These are phyloP conservation scores for Alternaria ventricosa DNA, from an alignment of 2,329 filamentous ascomycete genomes.

Conservation along the genomic window DNA sequence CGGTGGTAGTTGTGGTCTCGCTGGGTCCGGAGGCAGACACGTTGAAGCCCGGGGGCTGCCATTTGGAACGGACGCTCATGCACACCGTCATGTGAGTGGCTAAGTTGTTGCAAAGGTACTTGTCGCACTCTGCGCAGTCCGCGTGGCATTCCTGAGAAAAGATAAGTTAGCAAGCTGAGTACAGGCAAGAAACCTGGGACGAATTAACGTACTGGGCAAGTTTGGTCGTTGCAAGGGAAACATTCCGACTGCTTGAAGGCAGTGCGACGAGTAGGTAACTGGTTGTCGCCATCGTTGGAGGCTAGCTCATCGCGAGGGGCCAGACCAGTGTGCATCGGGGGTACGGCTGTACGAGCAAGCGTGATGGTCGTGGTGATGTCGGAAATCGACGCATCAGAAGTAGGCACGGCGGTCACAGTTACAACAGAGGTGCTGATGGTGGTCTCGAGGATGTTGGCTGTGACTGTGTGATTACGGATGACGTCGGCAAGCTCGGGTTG, in stretches of 20 bases:
- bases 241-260: constrained; percentile 2
- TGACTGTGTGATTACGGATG: background rate
- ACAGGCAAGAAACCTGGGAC: background rate
- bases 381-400: background rate
- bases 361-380: background rate
- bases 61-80: constrained; percentile 7
- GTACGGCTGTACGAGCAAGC: background rate
- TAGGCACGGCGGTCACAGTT: background rate
- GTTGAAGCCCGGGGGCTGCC: background rate
- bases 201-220: constrained; percentile 1
- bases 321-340: background rate
- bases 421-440: background rate
- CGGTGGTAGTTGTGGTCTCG: background rate
- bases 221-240: background rate
- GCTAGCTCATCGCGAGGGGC: background rate
- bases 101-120: background rate
- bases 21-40: background rate
- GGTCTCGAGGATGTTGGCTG: background rate
- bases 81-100: background rate
- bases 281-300: background rate
- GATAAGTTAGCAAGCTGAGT: background rate
- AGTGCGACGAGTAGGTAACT: background rate
- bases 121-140: constrained; percentile 2
- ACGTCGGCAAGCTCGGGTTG: background rate
- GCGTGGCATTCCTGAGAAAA: constrained; percentile 1